Conservation (phyloP, 1,284 basidiomycete genomes). For the Fomitiporia mediterranea region DNA sequence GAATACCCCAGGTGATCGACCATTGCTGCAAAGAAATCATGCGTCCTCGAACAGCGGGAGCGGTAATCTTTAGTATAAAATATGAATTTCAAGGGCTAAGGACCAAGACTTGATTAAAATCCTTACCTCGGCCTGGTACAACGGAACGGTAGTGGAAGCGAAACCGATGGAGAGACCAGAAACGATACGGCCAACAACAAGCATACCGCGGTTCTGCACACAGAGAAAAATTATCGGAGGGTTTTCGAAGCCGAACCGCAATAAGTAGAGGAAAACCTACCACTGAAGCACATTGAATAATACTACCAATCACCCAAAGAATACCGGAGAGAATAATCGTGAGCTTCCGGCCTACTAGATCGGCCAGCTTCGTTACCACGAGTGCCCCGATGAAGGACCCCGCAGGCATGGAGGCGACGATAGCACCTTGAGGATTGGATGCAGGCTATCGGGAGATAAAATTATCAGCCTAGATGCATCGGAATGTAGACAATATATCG, state of each 20-base stretch:
- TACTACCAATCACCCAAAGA: slow-evolving; percentile 69
- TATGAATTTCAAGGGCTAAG: too few species aligned
- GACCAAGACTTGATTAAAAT: too few species aligned
- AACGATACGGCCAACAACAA: slow-evolving; percentile 64
- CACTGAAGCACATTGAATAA: slow-evolving; percentile 60
- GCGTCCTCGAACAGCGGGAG: slow-evolving; percentile 66
- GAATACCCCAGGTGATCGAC: slow-evolving; percentile 73
- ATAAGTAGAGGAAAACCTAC: slow-evolving; percentile 32
- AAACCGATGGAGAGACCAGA: slow-evolving; percentile 57
- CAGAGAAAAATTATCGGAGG: not conserved
- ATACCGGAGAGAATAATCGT: slow-evolving; percentile 59
- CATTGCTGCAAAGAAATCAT: slow-evolving; percentile 77
- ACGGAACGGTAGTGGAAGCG: slow-evolving; percentile 54
- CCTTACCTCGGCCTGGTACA: slow-evolving; percentile 75
- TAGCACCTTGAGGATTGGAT: slow-evolving; percentile 61
- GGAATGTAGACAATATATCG: not conserved
- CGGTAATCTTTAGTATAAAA: too few species aligned
- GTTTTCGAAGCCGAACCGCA: not conserved
- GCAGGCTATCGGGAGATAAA: slow-evolving; percentile 35
- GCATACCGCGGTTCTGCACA: slow-evolving; percentile 57
- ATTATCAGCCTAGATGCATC: slow-evolving; percentile 3
- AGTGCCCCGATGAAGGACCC: slow-evolving; percentile 60
- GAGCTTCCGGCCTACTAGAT: slow-evolving; percentile 60
- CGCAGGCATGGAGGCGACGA: slow-evolving; percentile 74
- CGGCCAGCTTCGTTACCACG: slow-evolving; percentile 56